Evolutionary conservation across 2,329 filamentous ascomycete genomes (phyloP).

Genomic region (Aureobasidium uvarum): DNA sequence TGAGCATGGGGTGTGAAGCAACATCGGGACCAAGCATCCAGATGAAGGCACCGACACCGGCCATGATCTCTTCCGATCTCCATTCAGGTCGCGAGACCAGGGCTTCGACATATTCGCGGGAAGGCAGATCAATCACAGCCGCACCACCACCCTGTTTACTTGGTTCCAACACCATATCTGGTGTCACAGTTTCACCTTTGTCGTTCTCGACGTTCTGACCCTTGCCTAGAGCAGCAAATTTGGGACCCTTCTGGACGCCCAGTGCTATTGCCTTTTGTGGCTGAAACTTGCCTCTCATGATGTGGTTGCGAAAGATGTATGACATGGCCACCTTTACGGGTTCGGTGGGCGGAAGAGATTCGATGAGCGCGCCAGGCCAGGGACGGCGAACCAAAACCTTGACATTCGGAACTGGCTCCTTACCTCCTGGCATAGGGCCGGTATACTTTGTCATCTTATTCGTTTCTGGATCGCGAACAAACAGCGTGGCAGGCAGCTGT

Average conservation of each 20-base stretch:
- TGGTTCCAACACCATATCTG: constrained; percentile 80
- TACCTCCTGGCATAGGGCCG: constrained; percentile 62
- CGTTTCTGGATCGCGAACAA: constrained; percentile 60
- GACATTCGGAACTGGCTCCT: constrained; percentile 55
- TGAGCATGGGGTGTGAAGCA: constrained; percentile 60
- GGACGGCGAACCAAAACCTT: constrained; percentile 71
- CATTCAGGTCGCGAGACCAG: constrained; percentile 73
- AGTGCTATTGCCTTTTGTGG: constrained; percentile 61
- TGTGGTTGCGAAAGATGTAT: constrained; percentile 78
- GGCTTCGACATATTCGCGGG: constrained; percentile 64
- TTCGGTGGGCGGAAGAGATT: constrained; percentile 64
- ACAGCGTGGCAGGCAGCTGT: constrained; percentile 66
- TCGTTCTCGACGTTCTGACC: constrained; percentile 63
- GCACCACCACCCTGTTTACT: constrained; percentile 68
- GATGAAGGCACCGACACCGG: constrained; percentile 65
- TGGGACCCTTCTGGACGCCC: constrained; percentile 59
- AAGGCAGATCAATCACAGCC: constrained; percentile 76
- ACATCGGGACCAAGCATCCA: constrained; percentile 79
- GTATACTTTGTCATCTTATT: constrained; percentile 67
- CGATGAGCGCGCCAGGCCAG: constrained; percentile 69
- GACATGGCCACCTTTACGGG: constrained; percentile 70
- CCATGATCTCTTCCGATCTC: constrained; percentile 62
- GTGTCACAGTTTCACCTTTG: constrained; percentile 69
- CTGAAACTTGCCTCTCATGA: constrained; percentile 78
- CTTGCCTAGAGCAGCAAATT: constrained; percentile 60